Conservation (phyloP, 202 grass and related monocot genomes). For the Tripidium arundinaceum region DNA sequence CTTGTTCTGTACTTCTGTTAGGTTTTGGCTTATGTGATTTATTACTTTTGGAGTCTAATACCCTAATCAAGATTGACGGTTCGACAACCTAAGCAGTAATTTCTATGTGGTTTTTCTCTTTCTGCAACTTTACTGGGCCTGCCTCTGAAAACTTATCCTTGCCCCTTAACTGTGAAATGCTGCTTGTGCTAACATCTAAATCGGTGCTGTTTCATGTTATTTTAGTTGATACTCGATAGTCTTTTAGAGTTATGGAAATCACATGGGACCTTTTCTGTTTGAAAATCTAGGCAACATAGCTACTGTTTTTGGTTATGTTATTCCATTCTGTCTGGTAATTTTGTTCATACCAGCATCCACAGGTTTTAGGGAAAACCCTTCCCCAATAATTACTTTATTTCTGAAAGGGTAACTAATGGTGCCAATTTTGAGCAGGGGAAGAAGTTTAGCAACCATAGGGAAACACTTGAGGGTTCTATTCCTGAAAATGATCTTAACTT, state of each 20-base stretch:
- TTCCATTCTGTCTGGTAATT: not conserved
- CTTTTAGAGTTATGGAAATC: not conserved
- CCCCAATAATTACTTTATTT: not conserved
- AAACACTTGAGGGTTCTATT: constrained; percentile 44
- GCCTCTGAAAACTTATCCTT: not conserved
- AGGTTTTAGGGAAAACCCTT: not conserved
- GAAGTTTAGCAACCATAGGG: constrained; percentile 82
- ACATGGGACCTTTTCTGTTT: constrained; percentile 8
- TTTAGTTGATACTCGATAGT: not conserved
- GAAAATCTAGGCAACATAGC: not conserved
- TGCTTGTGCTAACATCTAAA: not conserved
- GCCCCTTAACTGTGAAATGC: not conserved
- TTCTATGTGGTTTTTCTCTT: not conserved
- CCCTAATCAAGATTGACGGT: not conserved
- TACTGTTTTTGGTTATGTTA: not conserved
- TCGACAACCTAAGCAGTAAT: not conserved
- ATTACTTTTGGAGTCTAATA: not conserved
- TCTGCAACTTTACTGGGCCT: not conserved
- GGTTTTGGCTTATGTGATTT: not conserved
- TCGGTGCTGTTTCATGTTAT: not conserved
- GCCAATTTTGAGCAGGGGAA: constrained; percentile 55
- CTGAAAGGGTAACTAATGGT: not conserved
- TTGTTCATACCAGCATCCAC: not conserved
- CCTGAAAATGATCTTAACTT: constrained; percentile 72
- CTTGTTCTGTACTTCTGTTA: not conserved